Evolutionary conservation across 805 yeast species (phyloP), one percentile per base, ranked within the genome.

Genomic region (Yarrowia keelungensis): DNA sequence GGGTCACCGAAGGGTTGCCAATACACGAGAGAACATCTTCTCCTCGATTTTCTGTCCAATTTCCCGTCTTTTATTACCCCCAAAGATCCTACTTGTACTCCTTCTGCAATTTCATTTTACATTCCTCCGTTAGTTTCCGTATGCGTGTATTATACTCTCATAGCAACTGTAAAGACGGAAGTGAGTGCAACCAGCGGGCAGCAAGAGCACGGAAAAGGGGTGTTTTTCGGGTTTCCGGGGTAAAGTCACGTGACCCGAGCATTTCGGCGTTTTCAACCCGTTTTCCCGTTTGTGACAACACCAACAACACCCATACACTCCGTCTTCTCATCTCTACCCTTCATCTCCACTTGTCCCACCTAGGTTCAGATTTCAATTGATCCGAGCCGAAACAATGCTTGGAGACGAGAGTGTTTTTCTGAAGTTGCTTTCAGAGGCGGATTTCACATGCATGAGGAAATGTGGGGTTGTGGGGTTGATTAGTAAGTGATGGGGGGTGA

Each of bases 381-480:
- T 49, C 54, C 54, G 54, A 49, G 54, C 54, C 54, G 54, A 49
- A 49, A 49, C 53, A 49, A 49, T 22, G 32, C 32, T 26, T 26
- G 32, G 32, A 26, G 32, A 26, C 32, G 32, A 26, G 19, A 10
- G 46, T n/a, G 15, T n/a, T n/a, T 43, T 43, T 14, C 12, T 47
- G 43, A 14, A 7, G 59, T 19, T 53, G 59, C 42, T 53, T 53
- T 16, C 26, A 47, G 36, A 46, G 26, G 32, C 35, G 36, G 8
- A 5, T 47, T 22, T 53, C 59, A 53, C 59, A 53, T 53, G 59
- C 59, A 53, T 38, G 42, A 11, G 5, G 16, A 16, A 53, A 53
- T 53, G 59, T 19, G 59, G 59, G 59, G 59, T 38, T 53, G 59
- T 22, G 59, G 59, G 59, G 59, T 53, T 9, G 50, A n/a, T 22